Conservation (phyloP, 768 basidiomycete species). For the Mycena leptocephala region DNA sequence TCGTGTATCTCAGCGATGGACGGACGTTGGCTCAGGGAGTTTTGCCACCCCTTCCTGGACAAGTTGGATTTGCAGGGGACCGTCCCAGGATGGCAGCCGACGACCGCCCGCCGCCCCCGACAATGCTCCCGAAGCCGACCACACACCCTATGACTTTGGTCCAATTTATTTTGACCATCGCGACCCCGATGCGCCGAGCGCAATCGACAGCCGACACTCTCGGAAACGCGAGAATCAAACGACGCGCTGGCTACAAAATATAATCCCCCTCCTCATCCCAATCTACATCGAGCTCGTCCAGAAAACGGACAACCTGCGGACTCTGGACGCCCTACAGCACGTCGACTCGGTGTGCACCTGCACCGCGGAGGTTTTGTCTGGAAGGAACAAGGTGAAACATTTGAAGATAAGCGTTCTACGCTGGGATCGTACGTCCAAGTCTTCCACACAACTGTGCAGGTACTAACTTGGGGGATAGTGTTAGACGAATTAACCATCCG, state of each 20-base stretch:
- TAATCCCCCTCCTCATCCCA: neutral
- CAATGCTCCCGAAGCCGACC: neutral
- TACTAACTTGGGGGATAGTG: neutral
- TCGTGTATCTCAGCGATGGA: neutral
- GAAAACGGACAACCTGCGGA: neutral
- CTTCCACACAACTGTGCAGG: too few species aligned
- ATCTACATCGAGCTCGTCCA: neutral
- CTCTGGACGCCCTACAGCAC: neutral
- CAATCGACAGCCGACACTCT: neutral
- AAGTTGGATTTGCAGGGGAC: neutral
- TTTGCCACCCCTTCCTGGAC: neutral
- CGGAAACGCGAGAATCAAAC: neutral
- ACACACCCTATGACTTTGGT: neutral
- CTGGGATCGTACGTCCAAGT: too few species aligned
- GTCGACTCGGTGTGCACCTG: neutral
- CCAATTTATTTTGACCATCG: neutral
- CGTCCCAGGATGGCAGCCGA: neutral
- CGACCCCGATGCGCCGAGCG: neutral
- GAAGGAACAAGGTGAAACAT: neutral
- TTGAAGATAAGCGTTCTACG: neutral
- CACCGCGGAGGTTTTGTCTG: neutral
- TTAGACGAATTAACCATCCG: neutral
- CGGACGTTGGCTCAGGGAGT: neutral
- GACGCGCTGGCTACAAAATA: neutral
- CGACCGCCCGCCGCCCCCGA: neutral